Conservation (phyloP, 176 grass and related monocot species). For the Alopecurus myosuroides region DNA sequence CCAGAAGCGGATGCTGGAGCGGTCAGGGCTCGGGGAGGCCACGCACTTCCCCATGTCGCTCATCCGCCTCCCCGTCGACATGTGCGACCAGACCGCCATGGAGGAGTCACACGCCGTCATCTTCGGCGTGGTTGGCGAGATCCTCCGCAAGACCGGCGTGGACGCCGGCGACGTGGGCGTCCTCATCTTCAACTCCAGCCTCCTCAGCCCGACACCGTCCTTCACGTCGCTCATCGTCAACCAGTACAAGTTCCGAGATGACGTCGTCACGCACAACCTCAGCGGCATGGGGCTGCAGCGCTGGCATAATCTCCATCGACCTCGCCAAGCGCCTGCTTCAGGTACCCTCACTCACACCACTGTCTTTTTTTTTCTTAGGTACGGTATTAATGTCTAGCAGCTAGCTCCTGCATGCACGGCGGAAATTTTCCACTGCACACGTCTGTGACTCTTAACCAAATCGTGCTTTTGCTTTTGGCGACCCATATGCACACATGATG, state of each 20-base stretch:
- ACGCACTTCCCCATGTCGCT: constrained; percentile 84
- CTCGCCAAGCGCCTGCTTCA: constrained; percentile 83
- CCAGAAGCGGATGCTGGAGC: constrained; percentile 89
- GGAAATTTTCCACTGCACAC: background rate
- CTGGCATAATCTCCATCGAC: constrained; percentile 86
- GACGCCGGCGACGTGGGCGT: constrained; percentile 38
- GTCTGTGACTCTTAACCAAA: background rate
- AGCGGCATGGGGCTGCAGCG: constrained; percentile 98
- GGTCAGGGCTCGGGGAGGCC: constrained; percentile 65
- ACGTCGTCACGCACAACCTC: constrained; percentile 68
- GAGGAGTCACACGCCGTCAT: constrained; percentile 81
- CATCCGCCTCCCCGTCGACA: constrained; percentile 43
- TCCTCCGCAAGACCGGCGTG: constrained; percentile 34
- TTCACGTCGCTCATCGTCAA: constrained; percentile 76
- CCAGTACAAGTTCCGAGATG: constrained; percentile 44
- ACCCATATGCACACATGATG: background rate
- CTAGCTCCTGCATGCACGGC: background rate
- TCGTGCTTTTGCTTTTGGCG: background rate
- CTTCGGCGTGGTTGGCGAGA: constrained; percentile 68
- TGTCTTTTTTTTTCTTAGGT: too few species aligned
- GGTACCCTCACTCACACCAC: constrained; percentile 28
- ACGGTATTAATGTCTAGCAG: background rate
- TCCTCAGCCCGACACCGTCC: constrained; percentile 77
- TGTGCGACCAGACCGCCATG: constrained; percentile 49
- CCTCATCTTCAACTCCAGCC: constrained; percentile 86